Percentiles rank a stretch among this genome's conserved stretches.
Conservation (phyloP, 306 rosid genomes). For the Medicago arabica region DNA sequence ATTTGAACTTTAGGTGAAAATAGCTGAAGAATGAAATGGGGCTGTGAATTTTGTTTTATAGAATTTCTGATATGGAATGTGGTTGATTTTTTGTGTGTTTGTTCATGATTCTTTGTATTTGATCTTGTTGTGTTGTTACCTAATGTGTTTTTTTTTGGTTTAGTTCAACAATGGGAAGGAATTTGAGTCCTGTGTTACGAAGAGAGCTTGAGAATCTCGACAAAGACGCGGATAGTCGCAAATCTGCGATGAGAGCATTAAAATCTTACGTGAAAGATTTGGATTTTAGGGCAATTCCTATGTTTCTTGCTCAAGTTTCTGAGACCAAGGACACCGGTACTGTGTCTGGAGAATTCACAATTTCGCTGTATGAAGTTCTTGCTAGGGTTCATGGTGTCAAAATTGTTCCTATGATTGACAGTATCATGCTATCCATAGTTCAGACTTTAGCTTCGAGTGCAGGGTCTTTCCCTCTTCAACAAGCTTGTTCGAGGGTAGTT, state of each 20-base stretch:
- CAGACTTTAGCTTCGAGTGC: conserved; percentile 86
- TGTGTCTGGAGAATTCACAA: conserved; percentile 74
- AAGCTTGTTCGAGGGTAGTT: conserved; percentile 90
- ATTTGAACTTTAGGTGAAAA: neutral
- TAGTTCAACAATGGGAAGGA: conserved; percentile 63
- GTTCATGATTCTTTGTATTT: too few species aligned
- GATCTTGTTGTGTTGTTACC: neutral
- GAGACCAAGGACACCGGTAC: conserved; percentile 78
- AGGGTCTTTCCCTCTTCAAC: conserved; percentile 86
- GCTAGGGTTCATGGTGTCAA: conserved; percentile 86
- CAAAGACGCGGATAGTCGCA: conserved; percentile 81
- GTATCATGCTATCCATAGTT: conserved; percentile 74
- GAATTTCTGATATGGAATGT: neutral
- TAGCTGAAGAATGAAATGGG: too few species aligned
- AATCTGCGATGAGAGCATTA: conserved; percentile 81
- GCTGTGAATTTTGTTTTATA: too few species aligned
- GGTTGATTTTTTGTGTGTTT: too few species aligned
- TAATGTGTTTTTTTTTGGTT: conserved; percentile 16
- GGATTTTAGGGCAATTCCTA: conserved; percentile 75
- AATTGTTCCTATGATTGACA: conserved; percentile 76
- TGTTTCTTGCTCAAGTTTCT: conserved; percentile 92
- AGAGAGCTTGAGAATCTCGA: conserved; percentile 76
- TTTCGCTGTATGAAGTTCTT: conserved; percentile 85
- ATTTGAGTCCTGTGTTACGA: conserved; percentile 58
- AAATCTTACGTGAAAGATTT: conserved; percentile 78